Evolutionary conservation across 2,329 filamentous ascomycete species (phyloP), one percentile per base, ranked within the genome.

Genomic region (Metarhizium album): DNA sequence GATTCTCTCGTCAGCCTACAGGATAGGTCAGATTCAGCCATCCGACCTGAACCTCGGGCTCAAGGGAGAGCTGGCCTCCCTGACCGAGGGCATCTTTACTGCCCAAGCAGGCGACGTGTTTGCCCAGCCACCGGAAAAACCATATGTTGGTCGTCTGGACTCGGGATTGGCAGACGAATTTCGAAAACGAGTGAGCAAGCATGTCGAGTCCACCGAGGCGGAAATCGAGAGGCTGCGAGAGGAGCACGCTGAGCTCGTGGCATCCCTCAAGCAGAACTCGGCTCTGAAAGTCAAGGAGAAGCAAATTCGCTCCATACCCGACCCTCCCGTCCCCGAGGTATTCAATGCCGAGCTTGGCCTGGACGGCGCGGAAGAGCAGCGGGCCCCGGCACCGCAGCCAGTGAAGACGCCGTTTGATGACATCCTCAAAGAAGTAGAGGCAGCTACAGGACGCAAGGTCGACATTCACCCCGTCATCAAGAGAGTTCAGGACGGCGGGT

Each of bases 1-100:
- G 68, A 84, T 98, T 27, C 79, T 97, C 49, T 88, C 87, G 1
- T 97, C 91, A 1, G 89, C 90, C 0, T 96, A 95, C 63, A 78
- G 86, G 23, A 86, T 91, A 54, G 79, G 79, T 47, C 88, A 94
- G 63, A 95, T 98, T 52, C 81, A 84, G 8, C 90, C 91, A 1
- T 82, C 90, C 2, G 90, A 95, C 63, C 79, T 97, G 33, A 90
- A 90, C 1, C 73, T 97, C 9, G 93, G 93, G 3, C 77, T 86
- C 47, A 87, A 84, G 67, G 93, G 93, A 37, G 86, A 90, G 66
- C 74, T 98, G 20, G 83, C 87, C 23, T 76, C 79, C 0, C 71
- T 97, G 49, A 97, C 93, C 0, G 83, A 87, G 35, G 90, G 87
- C 4, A 87, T 96, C 51, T 89, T 96, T 51, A 83, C 93, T 51